These are phyloP conservation scores for Stephania japonica DNA, from an alignment of 164 flowering plant genomes.

Conservation along the genomic window DNA sequence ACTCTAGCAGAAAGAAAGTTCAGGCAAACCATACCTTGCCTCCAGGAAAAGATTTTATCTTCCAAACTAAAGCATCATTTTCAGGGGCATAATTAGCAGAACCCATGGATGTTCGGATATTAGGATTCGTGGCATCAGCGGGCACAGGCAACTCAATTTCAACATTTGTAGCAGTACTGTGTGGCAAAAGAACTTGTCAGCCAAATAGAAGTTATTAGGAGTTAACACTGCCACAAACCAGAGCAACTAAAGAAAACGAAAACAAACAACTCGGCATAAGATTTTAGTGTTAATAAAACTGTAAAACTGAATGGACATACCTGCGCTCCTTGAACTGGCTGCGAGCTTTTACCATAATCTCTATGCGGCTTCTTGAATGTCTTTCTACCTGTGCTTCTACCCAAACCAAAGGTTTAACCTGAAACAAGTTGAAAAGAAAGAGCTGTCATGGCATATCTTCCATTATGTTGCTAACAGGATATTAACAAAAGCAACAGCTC, in stretches of 20 bases:
- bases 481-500: not conserved
- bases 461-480: not conserved
- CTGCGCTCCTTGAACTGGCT: constrained; percentile 99
- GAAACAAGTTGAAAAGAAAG: constrained; percentile 14
- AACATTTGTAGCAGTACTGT: constrained; percentile 95
- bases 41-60: constrained; percentile 95
- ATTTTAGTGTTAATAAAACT: not conserved
- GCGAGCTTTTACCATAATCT: constrained; percentile 83
- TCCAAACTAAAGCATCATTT: constrained; percentile 84
- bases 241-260: not conserved
- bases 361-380: constrained; percentile 93
- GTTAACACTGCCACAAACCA: not conserved
- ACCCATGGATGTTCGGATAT: constrained; percentile 92
- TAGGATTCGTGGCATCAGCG: constrained; percentile 86
- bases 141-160: constrained; percentile 87
- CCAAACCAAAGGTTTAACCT: constrained; percentile 98
- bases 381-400: constrained; percentile 97
- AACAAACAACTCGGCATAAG: not conserved
- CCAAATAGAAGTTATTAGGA: not conserved
- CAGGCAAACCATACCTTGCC: constrained; percentile 56
- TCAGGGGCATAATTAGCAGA: constrained; percentile 97
- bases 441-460: not conserved
- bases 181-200: constrained; percentile 15
- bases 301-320: constrained; percentile 25
- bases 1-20: not conserved